Conservation (phyloP, 805 yeast genomes). For the Diddensiella transvaalensis region DNA sequence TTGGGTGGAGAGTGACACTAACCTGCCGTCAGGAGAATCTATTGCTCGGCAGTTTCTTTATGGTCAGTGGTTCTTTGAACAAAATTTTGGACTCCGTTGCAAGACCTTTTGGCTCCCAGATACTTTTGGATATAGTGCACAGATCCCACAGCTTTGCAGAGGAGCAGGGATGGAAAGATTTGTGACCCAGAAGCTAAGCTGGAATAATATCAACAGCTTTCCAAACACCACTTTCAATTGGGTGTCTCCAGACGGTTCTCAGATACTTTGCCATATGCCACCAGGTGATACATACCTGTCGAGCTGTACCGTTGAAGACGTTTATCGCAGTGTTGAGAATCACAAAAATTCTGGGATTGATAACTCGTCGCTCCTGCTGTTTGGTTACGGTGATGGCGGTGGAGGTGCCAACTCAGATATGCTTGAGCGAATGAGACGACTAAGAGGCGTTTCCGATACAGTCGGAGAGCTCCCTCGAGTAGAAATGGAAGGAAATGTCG, state of each 20-base stretch:
- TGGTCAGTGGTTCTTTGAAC: conserved; percentile 80
- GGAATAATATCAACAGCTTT: conserved; percentile 90
- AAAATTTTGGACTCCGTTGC: conserved; percentile 71
- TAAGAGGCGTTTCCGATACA: conserved; percentile 78
- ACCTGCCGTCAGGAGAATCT: conserved; percentile 88
- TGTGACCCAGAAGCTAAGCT: conserved; percentile 85
- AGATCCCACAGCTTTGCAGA: conserved; percentile 86
- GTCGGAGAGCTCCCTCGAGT: conserved; percentile 78
- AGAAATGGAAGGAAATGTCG: conserved; percentile 79
- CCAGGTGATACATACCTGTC: conserved; percentile 95
- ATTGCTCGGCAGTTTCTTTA: conserved; percentile 78
- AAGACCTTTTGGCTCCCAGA: conserved; percentile 91
- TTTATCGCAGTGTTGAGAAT: conserved; percentile 66
- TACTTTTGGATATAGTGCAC: conserved; percentile 93
- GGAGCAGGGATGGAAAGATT: conserved; percentile 76
- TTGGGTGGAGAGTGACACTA: conserved; percentile 96
- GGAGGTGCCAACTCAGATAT: conserved; percentile 94
- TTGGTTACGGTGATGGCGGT: conserved; percentile 96
- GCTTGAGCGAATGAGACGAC: conserved; percentile 85
- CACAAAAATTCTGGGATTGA: conserved; percentile 78
- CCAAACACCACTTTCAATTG: conserved; percentile 90
- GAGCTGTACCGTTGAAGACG: conserved; percentile 86
- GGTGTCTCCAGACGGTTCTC: conserved; percentile 90
- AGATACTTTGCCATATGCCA: conserved; percentile 93
- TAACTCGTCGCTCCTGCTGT: conserved; percentile 73